A percentile compares a stretch with the other conserved stretches of the same genome.
Conservation (phyloP, 371 early-diverging fungal genomes). For the Zopfochytrium polystomum region DNA sequence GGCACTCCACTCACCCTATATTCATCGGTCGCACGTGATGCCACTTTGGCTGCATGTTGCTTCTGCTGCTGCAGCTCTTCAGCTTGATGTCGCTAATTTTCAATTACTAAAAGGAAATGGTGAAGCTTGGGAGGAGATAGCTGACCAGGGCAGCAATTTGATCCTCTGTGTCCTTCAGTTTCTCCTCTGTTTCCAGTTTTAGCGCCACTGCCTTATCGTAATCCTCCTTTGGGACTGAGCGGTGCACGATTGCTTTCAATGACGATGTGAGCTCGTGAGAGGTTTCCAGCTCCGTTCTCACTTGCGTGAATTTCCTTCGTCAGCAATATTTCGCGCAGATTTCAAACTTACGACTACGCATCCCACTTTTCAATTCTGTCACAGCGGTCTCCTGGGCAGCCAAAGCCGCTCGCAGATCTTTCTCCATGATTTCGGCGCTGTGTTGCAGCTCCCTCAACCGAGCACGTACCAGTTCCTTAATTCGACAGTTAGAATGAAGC, state of each 20-base stretch:
- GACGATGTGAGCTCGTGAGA: too few relatives aligned
- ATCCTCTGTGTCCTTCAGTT: background rate
- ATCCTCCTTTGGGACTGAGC: conserved; percentile 2
- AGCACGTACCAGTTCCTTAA: too few relatives aligned
- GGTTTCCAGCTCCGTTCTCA: too few relatives aligned
- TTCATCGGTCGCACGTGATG: background rate
- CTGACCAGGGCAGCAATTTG: conserved; percentile 1
- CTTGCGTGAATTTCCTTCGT: background rate
- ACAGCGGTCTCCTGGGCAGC: background rate
- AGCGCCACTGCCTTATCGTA: background rate
- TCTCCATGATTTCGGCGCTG: background rate
- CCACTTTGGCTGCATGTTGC: background rate
- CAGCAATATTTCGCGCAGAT: background rate
- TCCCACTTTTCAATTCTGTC: background rate
- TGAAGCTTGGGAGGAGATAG: background rate
- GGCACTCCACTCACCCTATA: background rate
- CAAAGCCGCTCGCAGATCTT: background rate
- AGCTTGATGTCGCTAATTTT: conserved; percentile 13
- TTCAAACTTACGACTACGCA: too few relatives aligned
- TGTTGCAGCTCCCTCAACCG: too few relatives aligned
- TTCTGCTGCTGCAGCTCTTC: background rate
- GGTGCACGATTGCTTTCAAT: too few relatives aligned
- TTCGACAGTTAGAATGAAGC: too few relatives aligned
- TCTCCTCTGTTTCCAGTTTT: background rate
- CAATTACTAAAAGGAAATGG: conserved; percentile 2